Percentiles rank a stretch among this genome's conserved stretches.
Conservation (phyloP, 2,329 filamentous ascomycete species). For the Hymenoscyphus albidus region DNA sequence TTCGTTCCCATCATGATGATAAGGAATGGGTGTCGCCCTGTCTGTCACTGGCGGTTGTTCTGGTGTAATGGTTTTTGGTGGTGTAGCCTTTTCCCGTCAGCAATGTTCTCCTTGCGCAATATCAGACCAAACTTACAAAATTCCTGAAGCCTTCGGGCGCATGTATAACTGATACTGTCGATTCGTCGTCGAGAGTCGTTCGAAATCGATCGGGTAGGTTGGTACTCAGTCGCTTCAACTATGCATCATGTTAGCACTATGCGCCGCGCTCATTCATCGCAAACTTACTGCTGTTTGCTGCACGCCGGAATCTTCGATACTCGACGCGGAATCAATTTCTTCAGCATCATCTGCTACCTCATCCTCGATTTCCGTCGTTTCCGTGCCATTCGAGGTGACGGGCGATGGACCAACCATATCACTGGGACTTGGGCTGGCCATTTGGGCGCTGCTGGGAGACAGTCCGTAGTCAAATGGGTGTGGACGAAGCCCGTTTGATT, state of each 20-base stretch:
- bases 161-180: constrained; percentile 82
- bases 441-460: constrained; percentile 35
- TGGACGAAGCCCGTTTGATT: constrained; percentile 50
- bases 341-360: constrained; percentile 60
- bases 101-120: constrained; percentile 9
- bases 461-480: constrained; percentile 39
- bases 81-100: constrained; percentile 20
- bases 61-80: constrained; percentile 21
- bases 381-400: constrained; percentile 80
- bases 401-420: constrained; percentile 77
- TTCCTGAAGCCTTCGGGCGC: constrained; percentile 76
- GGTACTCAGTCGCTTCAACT: constrained; percentile 41
- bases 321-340: constrained; percentile 38
- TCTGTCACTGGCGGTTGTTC: constrained; percentile 21
- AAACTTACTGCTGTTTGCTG: constrained; percentile 28
- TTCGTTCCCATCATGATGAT: constrained; percentile 21
- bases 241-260: constrained; percentile 18
- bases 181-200: constrained; percentile 63
- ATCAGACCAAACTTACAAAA: constrained; percentile 57
- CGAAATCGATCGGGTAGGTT: constrained; percentile 55
- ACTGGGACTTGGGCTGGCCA: constrained; percentile 53
- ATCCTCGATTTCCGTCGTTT: constrained; percentile 80
- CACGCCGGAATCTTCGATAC: constrained; percentile 30
- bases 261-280: constrained; percentile 4
- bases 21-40: constrained; percentile 34